Conservation (phyloP, 208 protist species). For the Tritrichomonas musculus region DNA sequence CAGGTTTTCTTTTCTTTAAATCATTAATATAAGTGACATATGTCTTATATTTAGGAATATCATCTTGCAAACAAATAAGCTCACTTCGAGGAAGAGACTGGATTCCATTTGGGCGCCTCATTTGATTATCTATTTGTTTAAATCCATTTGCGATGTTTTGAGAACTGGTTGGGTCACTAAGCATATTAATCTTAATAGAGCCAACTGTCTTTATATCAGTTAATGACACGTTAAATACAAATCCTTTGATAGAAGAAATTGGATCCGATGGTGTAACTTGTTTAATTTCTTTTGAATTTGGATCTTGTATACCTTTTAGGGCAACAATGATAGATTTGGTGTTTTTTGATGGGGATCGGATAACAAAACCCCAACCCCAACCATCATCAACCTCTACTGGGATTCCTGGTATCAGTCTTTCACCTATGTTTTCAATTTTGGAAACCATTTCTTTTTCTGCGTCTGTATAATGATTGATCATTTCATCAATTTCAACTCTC, state of each 20-base stretch:
- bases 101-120: background rate
- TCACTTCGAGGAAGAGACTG: background rate
- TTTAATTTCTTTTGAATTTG: too few species aligned
- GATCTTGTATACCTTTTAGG: background rate
- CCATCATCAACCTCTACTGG: background rate
- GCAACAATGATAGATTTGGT: background rate
- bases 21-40: background rate
- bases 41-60: background rate
- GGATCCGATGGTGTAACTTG: too few species aligned
- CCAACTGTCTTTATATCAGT: background rate
- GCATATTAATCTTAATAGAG: background rate
- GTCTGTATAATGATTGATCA: background rate
- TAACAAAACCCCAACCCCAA: background rate
- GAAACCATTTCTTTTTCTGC: background rate
- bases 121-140: background rate
- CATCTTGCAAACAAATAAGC: background rate
- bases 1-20: background rate
- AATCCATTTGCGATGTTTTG: background rate
- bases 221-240: background rate
- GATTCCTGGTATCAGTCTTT: background rate
- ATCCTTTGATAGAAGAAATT: background rate
- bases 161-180: background rate
- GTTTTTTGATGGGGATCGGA: background rate
- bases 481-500: conserved; percentile 17
- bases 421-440: background rate